A percentile compares a stretch with the other conserved stretches of the same genome.
phyloP scores from a whole-genome alignment of 345 rosid species.

The Pistacia vera region DNA sequence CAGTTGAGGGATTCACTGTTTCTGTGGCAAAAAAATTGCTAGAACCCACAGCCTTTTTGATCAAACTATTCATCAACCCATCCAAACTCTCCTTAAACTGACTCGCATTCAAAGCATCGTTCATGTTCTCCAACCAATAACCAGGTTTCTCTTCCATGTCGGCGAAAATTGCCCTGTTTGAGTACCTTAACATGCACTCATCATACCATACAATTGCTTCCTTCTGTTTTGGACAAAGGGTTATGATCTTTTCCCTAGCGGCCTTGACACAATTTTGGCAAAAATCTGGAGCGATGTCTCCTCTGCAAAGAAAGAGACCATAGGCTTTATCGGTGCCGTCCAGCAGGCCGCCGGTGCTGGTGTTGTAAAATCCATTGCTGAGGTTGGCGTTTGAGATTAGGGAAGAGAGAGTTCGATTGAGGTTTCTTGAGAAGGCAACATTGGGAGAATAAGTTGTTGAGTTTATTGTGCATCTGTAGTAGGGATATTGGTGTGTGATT shows the following conservation, averaged over 20 bases:
- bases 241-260: constrained; percentile 3
- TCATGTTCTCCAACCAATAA: constrained; percentile 2
- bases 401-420: constrained; percentile 21
- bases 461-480: background rate
- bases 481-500: background rate
- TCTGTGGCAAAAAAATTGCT: constrained; percentile 26
- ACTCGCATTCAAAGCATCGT: constrained; percentile 29
- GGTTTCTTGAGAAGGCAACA: constrained; percentile 22
- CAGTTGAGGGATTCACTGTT: constrained; percentile 3
- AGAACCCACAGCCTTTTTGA: constrained; percentile 23
- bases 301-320: constrained; percentile 28
- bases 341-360: constrained; percentile 6
- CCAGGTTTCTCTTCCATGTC: constrained; percentile 20
- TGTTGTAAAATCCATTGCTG: constrained; percentile 12
- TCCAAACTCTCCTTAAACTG: background rate
- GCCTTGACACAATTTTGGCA: constrained; percentile 11
- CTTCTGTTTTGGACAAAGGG: constrained; percentile 37
- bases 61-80: background rate
- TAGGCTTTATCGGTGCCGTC: background rate
- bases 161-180: constrained; percentile 35
- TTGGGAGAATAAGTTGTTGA: background rate
- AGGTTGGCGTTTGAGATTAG: constrained; percentile 5
- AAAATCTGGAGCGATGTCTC: background rate
- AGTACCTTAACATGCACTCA: constrained; percentile 28
- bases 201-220: constrained; percentile 42